Percentiles rank a stretch among this genome's conserved stretches.
phyloP scores from a whole-genome alignment of 108 stramenopile species.

The Nitzschia sp. region DNA sequence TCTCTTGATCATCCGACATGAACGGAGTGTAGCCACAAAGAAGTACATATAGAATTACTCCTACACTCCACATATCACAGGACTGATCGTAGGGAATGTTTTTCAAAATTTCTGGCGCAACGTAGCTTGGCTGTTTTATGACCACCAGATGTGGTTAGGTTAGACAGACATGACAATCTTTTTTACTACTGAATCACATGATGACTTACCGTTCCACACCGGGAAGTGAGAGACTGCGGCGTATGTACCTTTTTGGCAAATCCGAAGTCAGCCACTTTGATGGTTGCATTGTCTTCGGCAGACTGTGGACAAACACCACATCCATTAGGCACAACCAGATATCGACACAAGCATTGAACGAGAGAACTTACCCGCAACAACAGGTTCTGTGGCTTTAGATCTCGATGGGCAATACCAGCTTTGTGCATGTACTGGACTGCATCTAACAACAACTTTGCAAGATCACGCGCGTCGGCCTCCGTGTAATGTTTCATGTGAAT shows the following conservation, averaged over 20 bases:
- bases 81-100: constrained; percentile 67
- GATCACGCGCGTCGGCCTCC: constrained; percentile 91
- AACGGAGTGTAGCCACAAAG: constrained; percentile 82
- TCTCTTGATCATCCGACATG: constrained; percentile 41
- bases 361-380: constrained; percentile 54
- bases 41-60: constrained; percentile 89
- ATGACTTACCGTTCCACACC: constrained; percentile 69
- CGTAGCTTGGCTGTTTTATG: constrained; percentile 40
- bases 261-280: constrained; percentile 94
- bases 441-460: constrained; percentile 61
- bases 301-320: constrained; percentile 2
- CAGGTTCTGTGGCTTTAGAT: constrained; percentile 94
- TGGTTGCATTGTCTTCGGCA: constrained; percentile 66
- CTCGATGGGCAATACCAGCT: constrained; percentile 84
- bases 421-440: constrained; percentile 86
- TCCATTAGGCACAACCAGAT: too few species aligned
- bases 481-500: constrained; percentile 80
- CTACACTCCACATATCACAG: constrained; percentile 94
- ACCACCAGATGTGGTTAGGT: neutral
- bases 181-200: neutral
- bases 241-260: constrained; percentile 82
- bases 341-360: constrained; percentile 9
- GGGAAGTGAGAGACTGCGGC: constrained; percentile 75
- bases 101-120: constrained; percentile 64
- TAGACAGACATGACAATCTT: too few species aligned